Evolutionary conservation across 2,329 filamentous ascomycete genomes (phyloP), one percentile per base, ranked within the genome.

Genomic region (Diaporthe vexans): DNA sequence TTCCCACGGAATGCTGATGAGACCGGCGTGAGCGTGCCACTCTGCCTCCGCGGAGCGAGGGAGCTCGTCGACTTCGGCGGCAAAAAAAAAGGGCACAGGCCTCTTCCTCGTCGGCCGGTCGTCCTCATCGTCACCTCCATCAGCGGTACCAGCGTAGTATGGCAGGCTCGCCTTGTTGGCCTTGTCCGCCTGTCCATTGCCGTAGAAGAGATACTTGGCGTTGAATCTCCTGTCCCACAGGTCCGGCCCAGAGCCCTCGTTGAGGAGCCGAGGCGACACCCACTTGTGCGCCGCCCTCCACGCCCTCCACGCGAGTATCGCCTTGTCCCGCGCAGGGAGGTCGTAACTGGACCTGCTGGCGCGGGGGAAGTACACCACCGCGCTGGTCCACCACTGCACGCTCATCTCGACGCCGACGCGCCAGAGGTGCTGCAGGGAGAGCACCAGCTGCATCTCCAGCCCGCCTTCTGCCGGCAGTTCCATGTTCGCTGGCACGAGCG

Each of bases 351-450:
- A 46, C 13, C n/a, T 77, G n/a, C 76, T 75, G 48, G 78, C 54
- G 58, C 80, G 80, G 2, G 91, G 87, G 73, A 97, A 88, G 80
- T 95, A 97, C 0, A 92, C 94, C 63, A 97, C 90, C 1, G 89
- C 93, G 75, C 91, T 92, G 6, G 90, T 89, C 93, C 94, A 97
- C 86, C 91, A 93, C 73, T 91, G 87, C 4, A 97, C 91, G 71
- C 90, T 86, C 86, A 93, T 92, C 54, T 92, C 92, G 57, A 87
- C 82, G 0, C 92, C 95, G 70, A 99, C 93, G 52, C 96, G 91
- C 91, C 93, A 95, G 33, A 98, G 89, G 82, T 98, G 96, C 82
- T 99, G 97, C 17, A 98, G 86, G 1, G 95, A 90, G 6, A 99
- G 87, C 0, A 90, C 85, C 8, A 93, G 87, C 80, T 95, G 92